Conservation (phyloP, 148 eudicot genomes). For the Camellia sinensis region DNA sequence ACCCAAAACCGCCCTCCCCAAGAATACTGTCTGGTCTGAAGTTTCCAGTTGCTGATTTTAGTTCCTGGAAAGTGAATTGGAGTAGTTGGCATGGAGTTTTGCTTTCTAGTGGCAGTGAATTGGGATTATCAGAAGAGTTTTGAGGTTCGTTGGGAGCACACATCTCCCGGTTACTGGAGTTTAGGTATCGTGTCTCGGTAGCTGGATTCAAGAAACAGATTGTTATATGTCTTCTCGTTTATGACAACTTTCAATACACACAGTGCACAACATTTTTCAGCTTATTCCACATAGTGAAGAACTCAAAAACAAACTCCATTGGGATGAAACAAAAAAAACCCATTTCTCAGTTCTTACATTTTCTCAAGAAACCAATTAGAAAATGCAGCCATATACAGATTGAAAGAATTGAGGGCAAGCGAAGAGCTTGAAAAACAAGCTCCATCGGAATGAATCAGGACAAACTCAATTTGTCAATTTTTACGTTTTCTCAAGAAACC, state of each 20-base stretch:
- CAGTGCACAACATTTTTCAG: background rate
- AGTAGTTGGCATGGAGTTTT: constrained; percentile 57
- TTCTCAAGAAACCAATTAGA: background rate
- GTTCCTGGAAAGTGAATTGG: constrained; percentile 69
- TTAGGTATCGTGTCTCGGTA: constrained; percentile 82
- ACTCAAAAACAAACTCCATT: background rate
- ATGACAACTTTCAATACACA: background rate
- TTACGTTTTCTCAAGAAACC: background rate
- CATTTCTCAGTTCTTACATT: background rate
- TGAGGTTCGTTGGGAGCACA: constrained; percentile 71
- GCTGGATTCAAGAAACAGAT: constrained; percentile 41
- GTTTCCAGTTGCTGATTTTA: constrained; percentile 92
- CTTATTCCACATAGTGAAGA: background rate
- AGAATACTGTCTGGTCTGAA: constrained; percentile 96
- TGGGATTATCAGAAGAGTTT: constrained; percentile 46
- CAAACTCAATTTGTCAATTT: background rate
- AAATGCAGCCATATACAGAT: background rate
- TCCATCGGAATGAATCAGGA: background rate
- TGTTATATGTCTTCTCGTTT: background rate
- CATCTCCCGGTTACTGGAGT: constrained; percentile 96
- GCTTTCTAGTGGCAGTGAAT: constrained; percentile 40
- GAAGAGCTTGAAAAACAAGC: background rate
- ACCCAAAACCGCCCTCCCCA: constrained; percentile 98
- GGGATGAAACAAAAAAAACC: background rate
- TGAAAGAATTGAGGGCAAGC: background rate